Evolutionary conservation across 495 filamentous ascomycete genomes (phyloP).

Genomic region (Daldinia loculata): DNA sequence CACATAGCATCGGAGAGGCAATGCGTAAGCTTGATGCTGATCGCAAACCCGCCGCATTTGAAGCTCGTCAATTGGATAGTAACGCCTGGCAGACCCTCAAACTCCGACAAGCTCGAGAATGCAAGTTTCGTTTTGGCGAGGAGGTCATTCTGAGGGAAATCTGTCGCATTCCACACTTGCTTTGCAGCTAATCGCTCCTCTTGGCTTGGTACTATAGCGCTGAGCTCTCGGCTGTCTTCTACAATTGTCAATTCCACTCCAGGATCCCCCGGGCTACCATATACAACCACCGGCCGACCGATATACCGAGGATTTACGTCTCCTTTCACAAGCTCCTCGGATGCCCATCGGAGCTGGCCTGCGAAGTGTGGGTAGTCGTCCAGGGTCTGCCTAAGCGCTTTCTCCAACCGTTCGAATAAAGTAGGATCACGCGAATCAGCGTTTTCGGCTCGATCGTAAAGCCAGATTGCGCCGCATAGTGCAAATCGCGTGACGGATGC

Average conservation of each 20-base stretch:
- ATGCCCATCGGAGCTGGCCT: constrained; percentile 48
- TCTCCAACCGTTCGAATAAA: constrained; percentile 44
- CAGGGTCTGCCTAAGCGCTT: constrained; percentile 47
- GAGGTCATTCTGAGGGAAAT: constrained; percentile 31
- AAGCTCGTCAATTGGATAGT: constrained; percentile 53
- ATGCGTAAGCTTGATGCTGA: constrained; percentile 57
- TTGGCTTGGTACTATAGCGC: constrained; percentile 44
- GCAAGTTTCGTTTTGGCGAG: constrained; percentile 37
- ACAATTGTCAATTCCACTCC: constrained; percentile 40
- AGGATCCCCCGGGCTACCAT: constrained; percentile 40
- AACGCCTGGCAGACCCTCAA: constrained; percentile 47
- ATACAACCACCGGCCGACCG: constrained; percentile 37
- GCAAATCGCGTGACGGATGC: constrained; percentile 46
- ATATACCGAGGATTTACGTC: constrained; percentile 33
- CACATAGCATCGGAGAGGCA: constrained; percentile 58
- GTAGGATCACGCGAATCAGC: constrained; percentile 29
- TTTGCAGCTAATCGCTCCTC: constrained; percentile 40
- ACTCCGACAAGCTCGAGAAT: constrained; percentile 30
- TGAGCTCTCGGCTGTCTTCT: constrained; percentile 31
- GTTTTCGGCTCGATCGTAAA: constrained; percentile 43
- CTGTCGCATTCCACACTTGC: constrained; percentile 44
- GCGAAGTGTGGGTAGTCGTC: constrained; percentile 50
- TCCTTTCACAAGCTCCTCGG: constrained; percentile 27
- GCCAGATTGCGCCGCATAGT: constrained; percentile 51
- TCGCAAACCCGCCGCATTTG: constrained; percentile 52